Conservation (phyloP, 179 eudicot species). For the Gypsophila paniculata region DNA sequence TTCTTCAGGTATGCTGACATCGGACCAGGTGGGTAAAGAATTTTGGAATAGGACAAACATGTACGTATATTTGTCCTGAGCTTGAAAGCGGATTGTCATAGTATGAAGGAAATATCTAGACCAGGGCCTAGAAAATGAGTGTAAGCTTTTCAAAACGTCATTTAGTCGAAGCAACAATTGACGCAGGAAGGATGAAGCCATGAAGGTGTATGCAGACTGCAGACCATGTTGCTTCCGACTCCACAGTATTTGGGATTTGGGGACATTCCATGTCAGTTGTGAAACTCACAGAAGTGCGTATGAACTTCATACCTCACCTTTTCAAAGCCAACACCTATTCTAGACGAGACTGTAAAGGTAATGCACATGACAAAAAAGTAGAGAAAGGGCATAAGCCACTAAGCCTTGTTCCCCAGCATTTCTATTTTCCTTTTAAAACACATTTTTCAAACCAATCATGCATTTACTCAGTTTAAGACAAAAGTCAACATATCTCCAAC, state of each 20-base stretch:
- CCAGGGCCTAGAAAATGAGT: not conserved
- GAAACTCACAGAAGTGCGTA: not conserved
- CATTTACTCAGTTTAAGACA: not conserved
- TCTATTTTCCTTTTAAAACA: not conserved
- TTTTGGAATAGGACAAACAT: not conserved
- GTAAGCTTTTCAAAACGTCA: not conserved
- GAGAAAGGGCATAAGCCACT: not conserved
- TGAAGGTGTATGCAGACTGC: not conserved
- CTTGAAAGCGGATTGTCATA: not conserved
- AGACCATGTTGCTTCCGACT: not conserved
- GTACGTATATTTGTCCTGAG: not conserved
- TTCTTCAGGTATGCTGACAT: not conserved
- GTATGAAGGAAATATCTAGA: not conserved
- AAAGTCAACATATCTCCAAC: not conserved
- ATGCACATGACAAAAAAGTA: too few relatives aligned
- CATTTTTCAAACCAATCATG: not conserved
- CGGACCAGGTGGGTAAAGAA: not conserved
- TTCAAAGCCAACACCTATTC: too few relatives aligned
- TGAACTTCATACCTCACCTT: too few relatives aligned
- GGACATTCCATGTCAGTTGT: not conserved
- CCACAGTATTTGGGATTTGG: not conserved
- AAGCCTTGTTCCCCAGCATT: not conserved
- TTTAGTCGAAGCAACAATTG: not conserved
- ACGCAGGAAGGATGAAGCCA: not conserved
- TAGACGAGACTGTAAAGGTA: too few relatives aligned